These are phyloP conservation scores for Cornus florida DNA, from an alignment of 148 eudicot species.

Conservation along the genomic window DNA sequence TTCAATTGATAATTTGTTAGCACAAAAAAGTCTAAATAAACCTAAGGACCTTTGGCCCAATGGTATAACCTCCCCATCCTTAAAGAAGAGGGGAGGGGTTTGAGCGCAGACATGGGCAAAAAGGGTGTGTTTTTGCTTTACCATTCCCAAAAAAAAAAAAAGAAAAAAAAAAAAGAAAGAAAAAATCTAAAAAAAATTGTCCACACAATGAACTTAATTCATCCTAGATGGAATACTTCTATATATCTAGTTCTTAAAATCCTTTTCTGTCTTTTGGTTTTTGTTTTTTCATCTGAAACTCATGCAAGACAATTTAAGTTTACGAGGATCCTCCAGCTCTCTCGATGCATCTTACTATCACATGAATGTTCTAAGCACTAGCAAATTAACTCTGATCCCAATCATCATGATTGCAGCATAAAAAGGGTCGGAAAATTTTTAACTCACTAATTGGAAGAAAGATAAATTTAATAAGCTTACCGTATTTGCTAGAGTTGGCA, in stretches of 20 bases:
- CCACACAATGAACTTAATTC: not conserved
- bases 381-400: not conserved
- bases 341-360: not conserved
- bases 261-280: not conserved
- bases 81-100: no score
- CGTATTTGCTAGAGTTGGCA: conserved; percentile 63
- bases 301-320: not conserved
- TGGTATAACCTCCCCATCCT: no score
- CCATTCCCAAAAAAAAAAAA: no score
- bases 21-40: not conserved
- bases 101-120: no score
- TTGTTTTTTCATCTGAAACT: not conserved
- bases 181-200: not conserved
- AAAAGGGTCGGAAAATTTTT: not conserved
- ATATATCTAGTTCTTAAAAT: not conserved
- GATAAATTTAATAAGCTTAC: conserved; percentile 33
- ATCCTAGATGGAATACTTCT: not conserved
- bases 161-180: no score
- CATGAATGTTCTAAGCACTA: not conserved
- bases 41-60: no score
- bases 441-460: not conserved
- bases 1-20: not conserved
- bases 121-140: no score
- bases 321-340: not conserved
- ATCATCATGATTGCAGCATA: not conserved